Percentiles rank a stretch among this genome's conserved stretches.
These are phyloP conservation scores for Globisporangium barbulae DNA, from an alignment of 352 stramenopile genomes.

Conservation along the genomic window DNA sequence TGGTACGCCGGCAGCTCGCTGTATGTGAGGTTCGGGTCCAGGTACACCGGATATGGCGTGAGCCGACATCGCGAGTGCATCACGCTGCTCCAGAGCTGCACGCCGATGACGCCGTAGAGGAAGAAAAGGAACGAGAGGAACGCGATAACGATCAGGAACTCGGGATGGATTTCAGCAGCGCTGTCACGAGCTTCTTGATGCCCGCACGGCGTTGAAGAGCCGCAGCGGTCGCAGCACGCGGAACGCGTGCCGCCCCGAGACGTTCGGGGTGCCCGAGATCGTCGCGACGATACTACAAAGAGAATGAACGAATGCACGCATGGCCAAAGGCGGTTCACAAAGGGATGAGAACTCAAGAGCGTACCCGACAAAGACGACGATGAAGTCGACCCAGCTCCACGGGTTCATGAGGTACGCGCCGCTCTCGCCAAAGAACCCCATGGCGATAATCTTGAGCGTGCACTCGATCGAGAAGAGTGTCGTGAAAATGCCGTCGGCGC, in stretches of 20 bases:
- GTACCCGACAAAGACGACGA: conserved; percentile 75
- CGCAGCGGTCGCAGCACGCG: conserved; percentile 51
- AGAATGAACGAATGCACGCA: not conserved
- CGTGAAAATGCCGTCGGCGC: conserved; percentile 62
- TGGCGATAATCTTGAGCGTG: conserved; percentile 84
- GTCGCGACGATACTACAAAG: conserved; percentile 32
- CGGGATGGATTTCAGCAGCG: conserved; percentile 73
- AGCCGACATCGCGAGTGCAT: conserved; percentile 64
- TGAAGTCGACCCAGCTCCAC: conserved; percentile 91
- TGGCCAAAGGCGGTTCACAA: not conserved
- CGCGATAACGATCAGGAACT: conserved; percentile 72
- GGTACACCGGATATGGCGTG: conserved; percentile 55
- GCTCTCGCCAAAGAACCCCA: conserved; percentile 62
- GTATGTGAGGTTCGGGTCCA: conserved; percentile 35
- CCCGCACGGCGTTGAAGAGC: conserved; percentile 59
- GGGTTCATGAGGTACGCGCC: conserved; percentile 75
- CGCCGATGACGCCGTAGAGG: conserved; percentile 77
- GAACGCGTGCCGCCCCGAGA: conserved; percentile 44
- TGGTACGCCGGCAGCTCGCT: conserved; percentile 32
- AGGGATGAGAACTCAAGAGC: not conserved
- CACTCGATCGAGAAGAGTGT: conserved; percentile 83
- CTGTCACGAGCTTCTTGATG: conserved; percentile 76
- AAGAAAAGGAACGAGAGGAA: conserved; percentile 83
- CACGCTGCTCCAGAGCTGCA: conserved; percentile 79
- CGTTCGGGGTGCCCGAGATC: conserved; percentile 40